Evolutionary conservation across 2,329 filamentous ascomycete species (phyloP), one percentile per base, ranked within the genome.

Genomic region (Trichoderma arundinaceum): DNA sequence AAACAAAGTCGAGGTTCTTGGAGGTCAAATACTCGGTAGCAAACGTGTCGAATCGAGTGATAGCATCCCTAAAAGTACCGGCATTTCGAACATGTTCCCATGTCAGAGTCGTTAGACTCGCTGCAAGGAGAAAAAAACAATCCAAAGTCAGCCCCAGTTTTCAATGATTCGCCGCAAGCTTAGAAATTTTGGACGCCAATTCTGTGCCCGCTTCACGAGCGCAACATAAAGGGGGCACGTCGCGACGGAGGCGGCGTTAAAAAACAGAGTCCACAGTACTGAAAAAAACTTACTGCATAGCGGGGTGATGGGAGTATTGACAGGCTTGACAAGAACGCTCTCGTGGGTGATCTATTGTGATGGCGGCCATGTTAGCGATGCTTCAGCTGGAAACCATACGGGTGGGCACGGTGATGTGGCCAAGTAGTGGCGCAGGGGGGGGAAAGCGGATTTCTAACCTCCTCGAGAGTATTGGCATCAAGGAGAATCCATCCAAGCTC

Each of bases 11-110:
- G 76, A 95, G 87, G 77, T 96, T 95, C 79, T 96, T 94, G 71
- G 89, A 90, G 62, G 92, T 88, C 72, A 99, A 83, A 77, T 97
- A 92, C 80, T 99, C 94, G 73, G 90, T 90, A 75, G 93, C 93
- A 78, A 97, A 99, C 69, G 90, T 85, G 80, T 97, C 94, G 81
- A 99, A 97, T 73, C 92, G 92, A 80, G 91, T 92, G 82, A 99
- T 91, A 72, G 95, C 95, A 81, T 98, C 95, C 74, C 94, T 90
- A 87, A 98, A 99, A 72, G 93, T 94, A 72, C 95, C 95, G 77
- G 95, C 94, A 79, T 94, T 96, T 77, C 94, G 91, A 77, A 99
- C 95, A 82, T 99, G 94, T 80, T 99, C 95, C 95, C 95, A 99
- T 63, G 95, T 98, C 74, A 99, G 84, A 71, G 95, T 99, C 52